Evolutionary conservation across 2,329 filamentous ascomycete species (phyloP).

Genomic region (Aplosporella prunicola): DNA sequence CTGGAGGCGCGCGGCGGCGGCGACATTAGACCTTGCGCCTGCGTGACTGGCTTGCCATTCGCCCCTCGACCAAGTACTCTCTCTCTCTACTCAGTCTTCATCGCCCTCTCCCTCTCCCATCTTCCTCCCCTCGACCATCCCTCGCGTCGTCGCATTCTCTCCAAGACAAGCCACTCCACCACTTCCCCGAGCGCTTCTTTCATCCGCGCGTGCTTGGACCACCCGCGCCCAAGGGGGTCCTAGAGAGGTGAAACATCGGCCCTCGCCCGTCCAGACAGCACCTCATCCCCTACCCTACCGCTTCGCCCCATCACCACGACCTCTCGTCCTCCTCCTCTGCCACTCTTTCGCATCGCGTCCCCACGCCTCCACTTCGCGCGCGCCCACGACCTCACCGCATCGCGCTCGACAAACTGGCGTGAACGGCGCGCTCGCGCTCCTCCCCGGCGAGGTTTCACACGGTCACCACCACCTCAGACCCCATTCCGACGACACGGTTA

Average conservation of each 20-base stretch:
- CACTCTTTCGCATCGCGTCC: constrained; percentile 3
- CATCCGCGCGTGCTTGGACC: too few species aligned
- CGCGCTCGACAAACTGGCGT: constrained; percentile 8
- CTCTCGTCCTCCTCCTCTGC: constrained; percentile 4
- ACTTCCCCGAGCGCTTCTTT: constrained; percentile 3
- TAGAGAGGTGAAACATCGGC: constrained; percentile 12
- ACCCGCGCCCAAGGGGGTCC: constrained; percentile 10
- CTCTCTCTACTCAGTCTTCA: too few species aligned
- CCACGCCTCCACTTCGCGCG: constrained; percentile 6
- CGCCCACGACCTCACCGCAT: constrained; percentile 5
- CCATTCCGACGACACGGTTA: constrained; percentile 7
- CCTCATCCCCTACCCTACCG: constrained; percentile 12
- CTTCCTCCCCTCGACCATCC: neutral
- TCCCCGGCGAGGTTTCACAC: constrained; percentile 12
- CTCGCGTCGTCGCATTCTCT: neutral
- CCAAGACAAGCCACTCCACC: neutral
- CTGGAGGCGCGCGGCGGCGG: too few species aligned
- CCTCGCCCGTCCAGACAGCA: constrained; percentile 9
- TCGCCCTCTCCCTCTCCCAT: neutral
- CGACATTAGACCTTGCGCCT: too few species aligned
- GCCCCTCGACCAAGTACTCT: too few species aligned
- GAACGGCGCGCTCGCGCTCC: constrained; percentile 9
- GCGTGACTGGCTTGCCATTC: too few species aligned
- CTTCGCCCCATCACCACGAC: constrained; percentile 10
- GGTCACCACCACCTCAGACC: constrained; percentile 4